Base-by-base conservation (phyloP, 1,139 yeast species). In the Saccharomycopsis hybrid region DNA sequence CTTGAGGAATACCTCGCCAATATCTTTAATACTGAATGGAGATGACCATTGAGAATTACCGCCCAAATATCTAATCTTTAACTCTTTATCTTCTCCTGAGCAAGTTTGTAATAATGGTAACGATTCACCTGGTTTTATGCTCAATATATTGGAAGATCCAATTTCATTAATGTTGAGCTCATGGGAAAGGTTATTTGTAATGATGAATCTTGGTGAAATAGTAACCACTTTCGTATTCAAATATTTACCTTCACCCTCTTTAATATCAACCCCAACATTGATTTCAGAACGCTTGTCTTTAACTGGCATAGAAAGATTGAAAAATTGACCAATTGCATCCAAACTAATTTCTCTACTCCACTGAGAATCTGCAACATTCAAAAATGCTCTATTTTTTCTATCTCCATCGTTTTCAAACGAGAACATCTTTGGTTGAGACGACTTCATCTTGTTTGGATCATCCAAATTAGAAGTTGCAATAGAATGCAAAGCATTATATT, bases 181-280 rank as follows among this genome's bases (percentile, higher is more conserved):
- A 41, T 76, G 77, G 2, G 68, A 70, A 42, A 85, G 67, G 47
- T 73, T 73, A 63, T 88, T 92, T 54, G 79, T 73, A 41, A 92
- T 63, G 44, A 92, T 73, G 60, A 82, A 94, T 44, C 98, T 71
- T 3, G 99, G 98, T 0, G 94, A 74, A 41, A 94, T 66, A 1
- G 85, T 81, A 2, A 92, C 80, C 36, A 89, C 82, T 62, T 88
- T 88, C 0, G 95, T 77, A 54, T 86, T 62, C 51, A 79, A 76
- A 63, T 86, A 92, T 55, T 79, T 80, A 1, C 97, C 98, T 57
- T 79, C 80, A n/a, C 97, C 98, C 58, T 90, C 97, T 0, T 75
- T 66, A 4, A 92, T 76, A 27, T 78, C 72, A 24, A 90, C 67
- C 11, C 97, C 97, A 28, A 90, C 69, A 61, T 85, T 82, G 56